These are phyloP conservation scores for Ascodesmis nigricans DNA, from an alignment of 495 filamentous ascomycete genomes.

Conservation along the genomic window DNA sequence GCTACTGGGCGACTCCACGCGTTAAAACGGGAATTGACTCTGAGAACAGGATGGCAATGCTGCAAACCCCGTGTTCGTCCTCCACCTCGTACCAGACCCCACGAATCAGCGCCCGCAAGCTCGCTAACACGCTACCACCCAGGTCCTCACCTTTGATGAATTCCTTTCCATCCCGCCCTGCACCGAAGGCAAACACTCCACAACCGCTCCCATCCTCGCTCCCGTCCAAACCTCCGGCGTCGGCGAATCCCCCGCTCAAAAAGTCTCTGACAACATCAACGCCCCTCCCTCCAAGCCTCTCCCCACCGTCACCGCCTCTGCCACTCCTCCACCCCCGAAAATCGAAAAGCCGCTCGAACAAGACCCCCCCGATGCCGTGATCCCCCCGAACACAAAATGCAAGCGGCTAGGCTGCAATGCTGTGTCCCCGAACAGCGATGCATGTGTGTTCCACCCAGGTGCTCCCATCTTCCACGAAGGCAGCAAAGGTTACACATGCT, in stretches of 20 bases:
- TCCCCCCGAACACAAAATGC: constrained; percentile 52
- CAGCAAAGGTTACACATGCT: constrained; percentile 82
- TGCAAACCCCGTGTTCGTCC: constrained; percentile 47
- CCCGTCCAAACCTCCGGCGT: constrained; percentile 17
- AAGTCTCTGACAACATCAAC: constrained; percentile 28
- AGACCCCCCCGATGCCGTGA: constrained; percentile 51
- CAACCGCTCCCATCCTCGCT: constrained; percentile 49
- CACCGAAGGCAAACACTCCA: constrained; percentile 82
- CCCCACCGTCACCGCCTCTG: constrained; percentile 32
- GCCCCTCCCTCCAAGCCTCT: constrained; percentile 22
- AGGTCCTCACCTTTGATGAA: constrained; percentile 95
- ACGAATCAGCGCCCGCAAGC: neutral
- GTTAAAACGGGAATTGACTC: constrained; percentile 3
- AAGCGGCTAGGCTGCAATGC: constrained; percentile 51
- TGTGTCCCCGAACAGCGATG: constrained; percentile 35
- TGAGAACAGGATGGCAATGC: constrained; percentile 76
- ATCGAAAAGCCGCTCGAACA: constrained; percentile 38
- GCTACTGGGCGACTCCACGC: neutral
- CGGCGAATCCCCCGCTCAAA: constrained; percentile 16
- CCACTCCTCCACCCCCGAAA: constrained; percentile 46
- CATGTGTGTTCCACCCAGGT: constrained; percentile 67
- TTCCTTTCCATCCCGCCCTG: constrained; percentile 88
- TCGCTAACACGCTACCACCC: constrained; percentile 12
- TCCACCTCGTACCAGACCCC: neutral
- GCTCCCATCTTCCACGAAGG: constrained; percentile 82